Percentiles rank a stretch among this genome's conserved stretches.
Conservation (phyloP, 352 stramenopile genomes). For the Albugo laibachii region DNA sequence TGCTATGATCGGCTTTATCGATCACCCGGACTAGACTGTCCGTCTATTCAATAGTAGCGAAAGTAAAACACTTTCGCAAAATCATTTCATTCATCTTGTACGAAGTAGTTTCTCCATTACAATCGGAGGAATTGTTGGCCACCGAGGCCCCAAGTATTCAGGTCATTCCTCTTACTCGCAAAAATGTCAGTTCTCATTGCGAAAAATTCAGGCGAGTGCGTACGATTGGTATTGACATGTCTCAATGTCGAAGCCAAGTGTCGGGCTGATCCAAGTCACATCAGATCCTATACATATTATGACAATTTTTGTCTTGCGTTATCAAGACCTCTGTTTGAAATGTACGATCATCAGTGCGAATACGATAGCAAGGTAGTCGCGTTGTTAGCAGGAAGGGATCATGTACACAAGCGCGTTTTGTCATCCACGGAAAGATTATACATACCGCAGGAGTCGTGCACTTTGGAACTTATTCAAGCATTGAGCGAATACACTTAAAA, state of each 20-base stretch:
- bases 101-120: conserved; percentile 98
- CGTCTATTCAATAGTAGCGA: conserved; percentile 29
- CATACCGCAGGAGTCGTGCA: too few species aligned
- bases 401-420: too few species aligned
- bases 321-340: conserved; percentile 84
- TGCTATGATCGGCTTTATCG: conserved; percentile 86
- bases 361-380: background rate
- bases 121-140: conserved; percentile 92
- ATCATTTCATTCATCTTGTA: conserved; percentile 19
- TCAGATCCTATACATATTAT: conserved; percentile 95
- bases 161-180: conserved; percentile 26
- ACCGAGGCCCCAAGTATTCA: conserved; percentile 91
- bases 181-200: too few species aligned
- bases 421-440: too few species aligned
- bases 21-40: conserved; percentile 99
- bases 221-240: conserved; percentile 91
- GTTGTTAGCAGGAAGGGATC: too few species aligned
- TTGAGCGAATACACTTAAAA: too few species aligned
- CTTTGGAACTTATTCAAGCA: too few species aligned
- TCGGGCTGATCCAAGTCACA: conserved; percentile 94
- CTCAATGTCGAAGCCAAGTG: conserved; percentile 98
- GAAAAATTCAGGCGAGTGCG: conserved; percentile 1
- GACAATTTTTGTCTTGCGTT: conserved; percentile 99
- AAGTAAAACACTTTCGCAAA: background rate
- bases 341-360: conserved; percentile 1